Base-by-base conservation (phyloP, 305 asterid genomes). In the Fraxinus latifolia region DNA sequence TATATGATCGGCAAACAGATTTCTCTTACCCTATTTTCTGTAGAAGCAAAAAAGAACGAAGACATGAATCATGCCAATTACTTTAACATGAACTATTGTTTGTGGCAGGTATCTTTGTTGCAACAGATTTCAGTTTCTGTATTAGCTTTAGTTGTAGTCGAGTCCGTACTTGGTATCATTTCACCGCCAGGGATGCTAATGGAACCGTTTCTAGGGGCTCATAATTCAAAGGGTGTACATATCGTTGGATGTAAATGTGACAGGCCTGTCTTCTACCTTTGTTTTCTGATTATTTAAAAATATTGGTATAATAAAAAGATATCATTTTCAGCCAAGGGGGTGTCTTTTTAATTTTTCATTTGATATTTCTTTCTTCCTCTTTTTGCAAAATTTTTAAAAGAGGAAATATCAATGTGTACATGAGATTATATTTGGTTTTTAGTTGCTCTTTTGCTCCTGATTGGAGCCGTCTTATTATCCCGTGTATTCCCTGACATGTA, bases 81-180 rank as follows among this genome's bases (percentile, higher is more conserved):
- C 32, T 14, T 27, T 76, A 39, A 74, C 81, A 42, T 14, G 70
- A 60, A 77, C 34, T 76, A 47, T 81, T 78, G 83, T 80, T 55
- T 84, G 84, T 37, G 81, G 82, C 89, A 82, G 86, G 87, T 82
- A 53, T 83, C 75, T 31, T 75, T 79, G 80, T 55, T 36, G 81
- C 79, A 44, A 65, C 42, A 71, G 25, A 79, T 21, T 83, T 83
- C 85, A 82, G 87, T 84, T 88, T 82, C 62, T 87, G 90, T 87
- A 88, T 85, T 83, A 85, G 88, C 87, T 77, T 83, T 82, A 84
- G 80, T 85, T 88, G 86, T 88, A 86, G 88, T 32, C 76, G 32
- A 71, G 76, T 71, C 76, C 8, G 76, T 71, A 70, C 23, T 39
- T 73, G 80, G 88, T 84, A 88, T 78, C 83, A 76, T 81, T 60